phyloP scores from a whole-genome alignment of 495 filamentous ascomycete genomes.

The Penicillium dipodomyicola region DNA sequence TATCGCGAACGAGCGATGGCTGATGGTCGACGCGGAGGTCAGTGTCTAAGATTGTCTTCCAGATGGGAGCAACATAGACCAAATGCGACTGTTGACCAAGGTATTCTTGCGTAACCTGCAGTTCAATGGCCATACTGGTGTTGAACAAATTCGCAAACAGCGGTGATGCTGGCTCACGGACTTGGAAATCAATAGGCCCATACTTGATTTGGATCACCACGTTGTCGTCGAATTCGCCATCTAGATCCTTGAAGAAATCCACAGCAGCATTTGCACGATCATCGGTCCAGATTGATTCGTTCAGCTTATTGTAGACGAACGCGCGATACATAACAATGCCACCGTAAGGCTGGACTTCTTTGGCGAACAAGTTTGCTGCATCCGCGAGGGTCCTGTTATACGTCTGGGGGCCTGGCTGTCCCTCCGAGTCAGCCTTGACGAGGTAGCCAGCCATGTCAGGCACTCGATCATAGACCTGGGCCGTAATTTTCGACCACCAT shows the following conservation, averaged over 20 bases:
- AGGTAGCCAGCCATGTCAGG: slow-evolving; percentile 70
- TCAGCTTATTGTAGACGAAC: slow-evolving; percentile 66
- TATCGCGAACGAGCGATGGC: slow-evolving; percentile 52
- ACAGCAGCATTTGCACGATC: slow-evolving; percentile 70
- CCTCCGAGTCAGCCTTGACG: slow-evolving; percentile 73
- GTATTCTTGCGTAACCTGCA: slow-evolving; percentile 68
- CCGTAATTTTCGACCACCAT: slow-evolving; percentile 61
- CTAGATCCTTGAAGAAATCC: slow-evolving; percentile 63
- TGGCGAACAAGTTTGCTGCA: slow-evolving; percentile 69
- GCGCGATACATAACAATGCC: slow-evolving; percentile 71
- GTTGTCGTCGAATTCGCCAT: slow-evolving; percentile 66
- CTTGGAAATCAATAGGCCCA: slow-evolving; percentile 75
- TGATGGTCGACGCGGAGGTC: slow-evolving; percentile 60
- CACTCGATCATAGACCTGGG: slow-evolving; percentile 56
- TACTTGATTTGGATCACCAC: slow-evolving; percentile 73
- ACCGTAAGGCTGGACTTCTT: slow-evolving; percentile 56
- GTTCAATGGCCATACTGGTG: slow-evolving; percentile 61
- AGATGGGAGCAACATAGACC: slow-evolving; percentile 64
- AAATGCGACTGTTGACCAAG: slow-evolving; percentile 69
- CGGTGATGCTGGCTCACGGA: slow-evolving; percentile 67
- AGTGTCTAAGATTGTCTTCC: slow-evolving; percentile 65
- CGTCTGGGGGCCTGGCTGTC: slow-evolving; percentile 65
- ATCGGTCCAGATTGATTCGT: slow-evolving; percentile 58
- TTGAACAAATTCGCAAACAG: slow-evolving; percentile 62
- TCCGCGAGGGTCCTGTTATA: slow-evolving; percentile 69